Evolutionary conservation across 2,329 filamentous ascomycete species (phyloP), one percentile per base, ranked within the genome.

Genomic region (Diplodia scrobiculata): DNA sequence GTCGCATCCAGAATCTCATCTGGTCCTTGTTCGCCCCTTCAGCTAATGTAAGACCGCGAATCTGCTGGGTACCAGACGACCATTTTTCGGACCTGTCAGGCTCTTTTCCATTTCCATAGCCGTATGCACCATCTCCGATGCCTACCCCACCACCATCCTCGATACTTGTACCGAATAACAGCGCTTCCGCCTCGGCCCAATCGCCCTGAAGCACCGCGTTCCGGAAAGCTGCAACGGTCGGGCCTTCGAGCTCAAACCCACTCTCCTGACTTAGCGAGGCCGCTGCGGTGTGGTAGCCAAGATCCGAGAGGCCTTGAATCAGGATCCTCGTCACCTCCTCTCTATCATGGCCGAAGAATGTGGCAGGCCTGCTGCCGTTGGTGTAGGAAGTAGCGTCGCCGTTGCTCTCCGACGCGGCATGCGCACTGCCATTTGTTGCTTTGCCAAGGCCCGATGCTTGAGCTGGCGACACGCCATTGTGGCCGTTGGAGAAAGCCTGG

Each of bases 241-340:
- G 86, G 67, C 88, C 95, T 79, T 99, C 95, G 67, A 99, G 81
- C 74, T 94, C 87, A 75, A 86, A 96, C 0, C 92, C 93, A 74
- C 94, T 98, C 77, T 96, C 91, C 68, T 85, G 84, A 73, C 87
- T 89, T 66, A 99, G 82, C 68, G 84, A 87, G 52, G 86, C 83
- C 27, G 95, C 94, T 13, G 94, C 91, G 13, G 83, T 82, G 67
- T 87, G 83, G 74, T 98, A 97, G 2, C 95, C 95, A 80, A 99
- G 84, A 76, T 97, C 94, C 27, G 88, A 86, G 69, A 99, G 80
- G 41, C 92, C 91, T 78, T 99, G 95, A 73, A 99, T 95, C 72
- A 99, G 79, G 69, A 98, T 90, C 64, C 95, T 85, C 5, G 94
- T 96, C 52, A 98, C 89, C 80, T 99, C 94, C 81, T 97, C 92